Percentiles rank a stretch among this genome's conserved stretches.
Conservation (phyloP, 805 yeast genomes). For the Scheffersomyces stipitis region DNA sequence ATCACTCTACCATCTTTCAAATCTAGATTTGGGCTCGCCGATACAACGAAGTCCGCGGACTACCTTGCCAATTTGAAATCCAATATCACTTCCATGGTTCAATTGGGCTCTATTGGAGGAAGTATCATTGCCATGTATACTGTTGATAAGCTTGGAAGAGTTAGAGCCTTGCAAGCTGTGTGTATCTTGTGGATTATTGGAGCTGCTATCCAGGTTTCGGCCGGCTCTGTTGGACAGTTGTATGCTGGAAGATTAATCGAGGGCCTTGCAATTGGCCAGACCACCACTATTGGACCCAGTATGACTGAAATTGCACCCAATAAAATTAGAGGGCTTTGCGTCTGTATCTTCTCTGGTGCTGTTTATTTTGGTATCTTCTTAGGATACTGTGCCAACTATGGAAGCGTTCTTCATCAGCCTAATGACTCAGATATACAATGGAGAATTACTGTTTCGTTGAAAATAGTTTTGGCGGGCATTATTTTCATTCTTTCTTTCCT, state of each 20-base stretch:
- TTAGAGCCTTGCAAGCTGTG: slow-evolving; percentile 20
- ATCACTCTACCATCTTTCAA: slow-evolving; percentile 19
- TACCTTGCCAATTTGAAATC: slow-evolving; percentile 20
- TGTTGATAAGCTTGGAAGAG: slow-evolving; percentile 22
- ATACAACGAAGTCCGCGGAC: slow-evolving; percentile 12
- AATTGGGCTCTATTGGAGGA: slow-evolving; percentile 23
- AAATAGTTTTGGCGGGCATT: slow-evolving; percentile 19
- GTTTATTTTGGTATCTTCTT: slow-evolving; percentile 23
- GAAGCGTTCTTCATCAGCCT: slow-evolving; percentile 39
- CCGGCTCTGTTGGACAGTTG: slow-evolving; percentile 19
- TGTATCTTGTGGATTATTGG: slow-evolving; percentile 21
- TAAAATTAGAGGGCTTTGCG: slow-evolving; percentile 22
- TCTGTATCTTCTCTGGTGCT: slow-evolving; percentile 24
- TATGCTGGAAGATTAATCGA: slow-evolving; percentile 25
- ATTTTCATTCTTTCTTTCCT: slow-evolving; percentile 18
- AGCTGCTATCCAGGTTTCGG: slow-evolving; percentile 17
- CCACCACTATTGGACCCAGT: slow-evolving; percentile 25
- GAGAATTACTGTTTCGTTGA: slow-evolving; percentile 21
- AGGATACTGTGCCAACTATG: slow-evolving; percentile 40
- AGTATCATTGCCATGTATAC: slow-evolving; percentile 23
- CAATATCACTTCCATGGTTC: slow-evolving; percentile 26
- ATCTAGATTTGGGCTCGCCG: slow-evolving; percentile 16
- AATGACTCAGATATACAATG: slow-evolving; percentile 14
- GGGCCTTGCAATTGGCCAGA: slow-evolving; percentile 25
- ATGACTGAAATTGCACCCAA: slow-evolving; percentile 23